Percentiles rank a stretch among this genome's conserved stretches.
phyloP scores from a whole-genome alignment of 2,329 filamentous ascomycete species.

The Sordariomycetes sp. region DNA sequence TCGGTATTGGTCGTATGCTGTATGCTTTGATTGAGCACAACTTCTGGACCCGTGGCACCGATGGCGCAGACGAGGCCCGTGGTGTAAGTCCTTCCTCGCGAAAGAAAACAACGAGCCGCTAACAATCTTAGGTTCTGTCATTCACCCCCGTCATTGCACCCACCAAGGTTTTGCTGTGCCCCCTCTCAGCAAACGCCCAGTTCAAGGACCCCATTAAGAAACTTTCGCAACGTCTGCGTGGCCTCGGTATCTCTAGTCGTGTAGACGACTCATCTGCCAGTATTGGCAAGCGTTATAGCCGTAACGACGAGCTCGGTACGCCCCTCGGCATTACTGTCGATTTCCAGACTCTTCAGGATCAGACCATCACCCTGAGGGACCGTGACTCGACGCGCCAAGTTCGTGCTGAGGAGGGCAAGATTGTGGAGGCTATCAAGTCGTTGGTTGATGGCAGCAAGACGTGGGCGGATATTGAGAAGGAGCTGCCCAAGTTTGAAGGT shows the following conservation, averaged over 20 bases:
- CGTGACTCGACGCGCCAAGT: constrained; percentile 89
- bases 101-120: constrained; percentile 1
- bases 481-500: constrained; percentile 76
- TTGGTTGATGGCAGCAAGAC: constrained; percentile 38
- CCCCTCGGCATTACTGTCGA: constrained; percentile 91
- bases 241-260: constrained; percentile 69
- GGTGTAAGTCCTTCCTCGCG: constrained; percentile 53
- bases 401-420: constrained; percentile 70
- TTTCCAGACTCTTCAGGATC: constrained; percentile 88
- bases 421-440: constrained; percentile 64
- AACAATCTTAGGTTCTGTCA: constrained; percentile 33
- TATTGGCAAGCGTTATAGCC: constrained; percentile 89
- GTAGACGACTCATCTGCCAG: constrained; percentile 85
- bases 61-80: constrained; percentile 61
- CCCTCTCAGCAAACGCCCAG: constrained; percentile 69
- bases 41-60: constrained; percentile 75
- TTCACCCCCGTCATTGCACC: constrained; percentile 66
- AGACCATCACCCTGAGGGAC: constrained; percentile 79
- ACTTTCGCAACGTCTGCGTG: constrained; percentile 68
- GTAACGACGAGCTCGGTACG: constrained; percentile 93
- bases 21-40: constrained; percentile 90
- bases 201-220: constrained; percentile 71
- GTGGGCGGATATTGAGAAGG: constrained; percentile 61
- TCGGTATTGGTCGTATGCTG: constrained; percentile 90
- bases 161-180: constrained; percentile 88